Evolutionary conservation across 345 rosid species (phyloP).

Genomic region (Brassica cretica): DNA sequence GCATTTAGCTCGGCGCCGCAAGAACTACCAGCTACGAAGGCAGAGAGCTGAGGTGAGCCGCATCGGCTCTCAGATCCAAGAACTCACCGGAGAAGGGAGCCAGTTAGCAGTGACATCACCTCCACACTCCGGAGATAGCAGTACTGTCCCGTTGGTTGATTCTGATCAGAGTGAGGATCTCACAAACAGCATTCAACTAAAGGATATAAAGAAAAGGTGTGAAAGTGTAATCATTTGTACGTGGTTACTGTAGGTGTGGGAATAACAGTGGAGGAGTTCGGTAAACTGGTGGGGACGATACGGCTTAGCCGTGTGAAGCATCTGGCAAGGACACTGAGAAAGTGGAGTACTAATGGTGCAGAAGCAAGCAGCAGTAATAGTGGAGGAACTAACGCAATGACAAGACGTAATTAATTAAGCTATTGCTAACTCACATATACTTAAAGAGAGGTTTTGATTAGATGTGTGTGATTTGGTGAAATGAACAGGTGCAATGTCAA

Average conservation of each 20-base stretch:
- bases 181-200: background rate
- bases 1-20: constrained; percentile 88
- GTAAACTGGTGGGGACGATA: constrained; percentile 52
- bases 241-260: constrained; percentile 49
- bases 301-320: constrained; percentile 72
- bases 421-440: background rate
- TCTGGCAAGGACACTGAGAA: constrained; percentile 66
- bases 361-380: constrained; percentile 29
- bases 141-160: constrained; percentile 25
- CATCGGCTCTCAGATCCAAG: constrained; percentile 41
- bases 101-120: constrained; percentile 11
- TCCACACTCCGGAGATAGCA: constrained; percentile 40
- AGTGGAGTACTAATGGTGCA: constrained; percentile 23
- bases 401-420: constrained; percentile 50
- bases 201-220: too few species aligned
- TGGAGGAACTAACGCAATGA: constrained; percentile 36
- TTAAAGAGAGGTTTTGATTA: background rate
- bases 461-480: background rate
- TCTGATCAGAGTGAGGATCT: constrained; percentile 47
- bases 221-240: background rate
- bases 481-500: constrained; percentile 53
- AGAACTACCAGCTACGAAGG: constrained; percentile 76
- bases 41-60: constrained; percentile 58
- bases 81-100: constrained; percentile 9
- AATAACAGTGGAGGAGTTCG: constrained; percentile 51